phyloP scores from a whole-genome alignment of 2,329 filamentous ascomycete genomes.

The Fusarium verrucosum region DNA sequence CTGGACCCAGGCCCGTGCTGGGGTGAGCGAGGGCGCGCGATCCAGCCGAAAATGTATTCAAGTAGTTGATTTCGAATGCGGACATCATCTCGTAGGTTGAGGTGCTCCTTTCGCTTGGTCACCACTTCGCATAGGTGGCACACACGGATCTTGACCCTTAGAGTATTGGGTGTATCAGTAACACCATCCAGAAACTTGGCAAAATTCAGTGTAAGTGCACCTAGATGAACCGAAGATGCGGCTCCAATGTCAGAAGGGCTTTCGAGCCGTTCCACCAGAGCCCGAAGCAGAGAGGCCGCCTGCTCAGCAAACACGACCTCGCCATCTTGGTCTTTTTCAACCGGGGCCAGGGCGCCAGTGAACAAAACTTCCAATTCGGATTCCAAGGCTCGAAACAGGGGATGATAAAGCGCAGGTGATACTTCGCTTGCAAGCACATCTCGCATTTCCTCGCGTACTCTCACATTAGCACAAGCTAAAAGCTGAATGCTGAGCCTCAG shows the following conservation, averaged over 20 bases:
- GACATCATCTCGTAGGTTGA: constrained; percentile 74
- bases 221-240: constrained; percentile 70
- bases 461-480: constrained; percentile 69
- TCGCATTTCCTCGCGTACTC: constrained; percentile 72
- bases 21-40: constrained; percentile 67
- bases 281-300: constrained; percentile 69
- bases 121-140: constrained; percentile 73
- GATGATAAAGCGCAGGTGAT: constrained; percentile 67
- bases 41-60: constrained; percentile 75
- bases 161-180: constrained; percentile 62
- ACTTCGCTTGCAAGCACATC: constrained; percentile 74
- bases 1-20: constrained; percentile 54
- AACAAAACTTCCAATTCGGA: constrained; percentile 71
- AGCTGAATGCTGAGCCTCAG: constrained; percentile 72
- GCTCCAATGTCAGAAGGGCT: constrained; percentile 70
- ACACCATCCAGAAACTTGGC: constrained; percentile 72
- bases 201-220: constrained; percentile 70
- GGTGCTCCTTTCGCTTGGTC: constrained; percentile 71
- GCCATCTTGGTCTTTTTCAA: constrained; percentile 64
- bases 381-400: constrained; percentile 72
- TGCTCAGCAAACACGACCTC: constrained; percentile 75
- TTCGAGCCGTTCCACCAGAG: constrained; percentile 71
- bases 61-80: constrained; percentile 74
- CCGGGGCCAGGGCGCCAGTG: constrained; percentile 62
- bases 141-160: constrained; percentile 74